Conservation (phyloP, 2,329 filamentous ascomycete species). For the Aspergillus sp. region DNA sequence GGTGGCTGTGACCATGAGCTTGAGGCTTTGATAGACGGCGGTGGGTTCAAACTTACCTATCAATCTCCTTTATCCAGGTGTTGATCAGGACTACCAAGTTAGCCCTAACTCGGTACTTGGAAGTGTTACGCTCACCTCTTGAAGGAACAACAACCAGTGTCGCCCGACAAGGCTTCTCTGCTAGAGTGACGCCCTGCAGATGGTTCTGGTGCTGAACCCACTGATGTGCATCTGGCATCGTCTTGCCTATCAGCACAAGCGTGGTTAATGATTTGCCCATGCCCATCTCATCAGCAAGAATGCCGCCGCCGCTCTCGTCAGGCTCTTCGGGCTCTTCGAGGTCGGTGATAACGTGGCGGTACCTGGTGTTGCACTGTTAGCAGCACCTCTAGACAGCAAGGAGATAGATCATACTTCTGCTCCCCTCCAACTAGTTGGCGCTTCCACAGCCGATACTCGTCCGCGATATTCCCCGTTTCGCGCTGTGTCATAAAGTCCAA, state of each 20-base stretch:
- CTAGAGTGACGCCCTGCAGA: neutral
- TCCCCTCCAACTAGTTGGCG: neutral
- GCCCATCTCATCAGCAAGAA: conserved; percentile 67
- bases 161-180: conserved; percentile 25
- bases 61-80: conserved; percentile 1
- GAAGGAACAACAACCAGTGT: conserved; percentile 24
- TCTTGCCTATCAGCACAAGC: conserved; percentile 54
- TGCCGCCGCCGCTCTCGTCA: conserved; percentile 42
- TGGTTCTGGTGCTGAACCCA: neutral
- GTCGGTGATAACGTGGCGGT: conserved; percentile 6
- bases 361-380: neutral
- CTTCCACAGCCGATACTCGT: conserved; percentile 9
- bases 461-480: conserved; percentile 5
- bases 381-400: too few relatives aligned
- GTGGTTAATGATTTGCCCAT: conserved; percentile 62
- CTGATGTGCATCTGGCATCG: conserved; percentile 39
- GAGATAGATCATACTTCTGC: neutral
- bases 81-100: conserved; percentile 4
- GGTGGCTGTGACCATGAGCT: neutral
- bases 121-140: neutral
- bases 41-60: neutral
- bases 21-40: neutral
- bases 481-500: conserved; percentile 9
- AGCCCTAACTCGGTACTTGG: neutral
- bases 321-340: neutral